These are phyloP conservation scores for Marsdenia floribunda DNA, from an alignment of 257 asterid species.

Conservation along the genomic window DNA sequence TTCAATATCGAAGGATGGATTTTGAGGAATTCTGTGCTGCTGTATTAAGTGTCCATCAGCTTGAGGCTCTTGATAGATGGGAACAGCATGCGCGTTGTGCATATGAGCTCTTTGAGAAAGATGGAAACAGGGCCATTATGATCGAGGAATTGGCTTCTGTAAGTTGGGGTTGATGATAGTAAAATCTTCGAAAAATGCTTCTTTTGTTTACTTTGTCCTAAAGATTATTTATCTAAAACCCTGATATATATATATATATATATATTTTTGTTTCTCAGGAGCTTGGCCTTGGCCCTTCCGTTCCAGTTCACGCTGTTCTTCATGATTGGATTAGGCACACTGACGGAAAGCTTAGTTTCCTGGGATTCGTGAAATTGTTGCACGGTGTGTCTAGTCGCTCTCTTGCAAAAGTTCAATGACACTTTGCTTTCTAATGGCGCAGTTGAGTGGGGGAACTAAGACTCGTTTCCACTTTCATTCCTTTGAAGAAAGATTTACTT, in stretches of 20 bases:
- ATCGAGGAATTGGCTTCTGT: conserved; percentile 94
- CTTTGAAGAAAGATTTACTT: conserved; percentile 1
- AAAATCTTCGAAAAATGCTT: neutral
- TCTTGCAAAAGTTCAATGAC: conserved; percentile 51
- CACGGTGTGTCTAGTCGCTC: conserved; percentile 78
- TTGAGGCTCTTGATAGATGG: conserved; percentile 82
- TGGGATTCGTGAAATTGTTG: conserved; percentile 71
- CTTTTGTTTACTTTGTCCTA: neutral
- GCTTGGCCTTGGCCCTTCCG: conserved; percentile 82
- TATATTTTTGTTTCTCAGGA: conserved; percentile 37
- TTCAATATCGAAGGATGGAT: conserved; percentile 93
- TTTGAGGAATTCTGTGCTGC: conserved; percentile 93
- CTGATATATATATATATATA: neutral
- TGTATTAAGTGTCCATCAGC: conserved; percentile 64
- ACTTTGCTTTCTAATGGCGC: conserved; percentile 1
- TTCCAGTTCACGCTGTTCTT: conserved; percentile 83
- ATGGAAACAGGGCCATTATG: conserved; percentile 81
- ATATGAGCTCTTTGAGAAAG: conserved; percentile 81
- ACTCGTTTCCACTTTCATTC: neutral
- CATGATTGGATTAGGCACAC: conserved; percentile 84
- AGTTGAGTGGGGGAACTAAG: conserved; percentile 8
- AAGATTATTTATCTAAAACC: neutral
- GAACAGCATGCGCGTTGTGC: conserved; percentile 91
- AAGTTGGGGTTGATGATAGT: conserved; percentile 11
- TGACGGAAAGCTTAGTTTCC: conserved; percentile 86